phyloP scores from a whole-genome alignment of 495 filamentous ascomycete genomes.

The Penicillium angulare region DNA sequence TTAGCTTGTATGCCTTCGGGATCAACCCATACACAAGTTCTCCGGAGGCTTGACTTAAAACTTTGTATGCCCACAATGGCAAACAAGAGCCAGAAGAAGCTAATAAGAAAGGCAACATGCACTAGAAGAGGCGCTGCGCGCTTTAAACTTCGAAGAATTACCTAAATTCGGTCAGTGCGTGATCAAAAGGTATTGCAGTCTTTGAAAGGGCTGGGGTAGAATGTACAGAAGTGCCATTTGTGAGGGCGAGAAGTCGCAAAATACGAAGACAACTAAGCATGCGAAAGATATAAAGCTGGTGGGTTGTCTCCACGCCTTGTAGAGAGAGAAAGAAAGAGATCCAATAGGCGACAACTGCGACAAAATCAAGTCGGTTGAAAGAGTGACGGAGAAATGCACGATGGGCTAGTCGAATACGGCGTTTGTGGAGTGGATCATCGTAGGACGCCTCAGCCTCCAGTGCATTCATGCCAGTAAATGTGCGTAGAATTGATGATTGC shows the following conservation, averaged over 20 bases:
- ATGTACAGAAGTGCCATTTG: slow-evolving; percentile 81
- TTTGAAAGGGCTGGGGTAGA: not conserved
- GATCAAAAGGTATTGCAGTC: not conserved
- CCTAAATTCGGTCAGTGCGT: slow-evolving; percentile 37
- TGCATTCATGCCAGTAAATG: slow-evolving; percentile 75
- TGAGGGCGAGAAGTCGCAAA: slow-evolving; percentile 81
- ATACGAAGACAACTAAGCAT: slow-evolving; percentile 54
- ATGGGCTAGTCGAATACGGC: slow-evolving; percentile 79
- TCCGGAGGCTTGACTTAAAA: slow-evolving; percentile 91
- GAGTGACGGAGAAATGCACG: slow-evolving; percentile 91
- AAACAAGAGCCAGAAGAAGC: slow-evolving; percentile 99
- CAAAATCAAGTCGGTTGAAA: slow-evolving; percentile 93
- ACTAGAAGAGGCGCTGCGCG: slow-evolving; percentile 92
- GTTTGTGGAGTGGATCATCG: slow-evolving; percentile 73
- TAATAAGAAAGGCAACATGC: slow-evolving; percentile 91
- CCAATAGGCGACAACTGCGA: slow-evolving; percentile 97
- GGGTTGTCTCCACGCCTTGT: slow-evolving; percentile 59
- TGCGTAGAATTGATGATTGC: slow-evolving; percentile 73
- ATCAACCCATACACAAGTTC: slow-evolving; percentile 85
- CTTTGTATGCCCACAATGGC: slow-evolving; percentile 95
- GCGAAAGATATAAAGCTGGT: slow-evolving; percentile 83
- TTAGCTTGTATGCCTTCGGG: slow-evolving; percentile 37
- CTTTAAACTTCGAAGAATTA: slow-evolving; percentile 92
- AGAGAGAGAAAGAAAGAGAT: slow-evolving; percentile 74
- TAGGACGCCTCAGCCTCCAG: slow-evolving; percentile 44